These are phyloP conservation scores for Aureobasidium sp. DNA, from an alignment of 2,329 filamentous ascomycete species.

Conservation along the genomic window DNA sequence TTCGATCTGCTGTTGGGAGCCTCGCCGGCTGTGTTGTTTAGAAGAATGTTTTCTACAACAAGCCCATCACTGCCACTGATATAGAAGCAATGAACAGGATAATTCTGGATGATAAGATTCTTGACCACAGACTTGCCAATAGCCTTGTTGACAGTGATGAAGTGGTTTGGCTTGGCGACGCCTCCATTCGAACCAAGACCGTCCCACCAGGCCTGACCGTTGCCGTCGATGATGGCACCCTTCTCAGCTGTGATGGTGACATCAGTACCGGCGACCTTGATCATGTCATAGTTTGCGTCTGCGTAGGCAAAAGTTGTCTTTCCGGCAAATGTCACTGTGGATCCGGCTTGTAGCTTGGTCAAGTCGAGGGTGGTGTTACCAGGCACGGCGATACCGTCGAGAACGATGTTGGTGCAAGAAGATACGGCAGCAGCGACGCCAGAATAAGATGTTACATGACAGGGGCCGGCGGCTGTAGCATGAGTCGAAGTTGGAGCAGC, in stretches of 20 bases:
- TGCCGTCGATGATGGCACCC: constrained; percentile 34
- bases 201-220: constrained; percentile 40
- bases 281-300: constrained; percentile 34
- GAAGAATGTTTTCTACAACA: constrained; percentile 31
- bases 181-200: constrained; percentile 44
- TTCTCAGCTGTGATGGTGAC: constrained; percentile 34
- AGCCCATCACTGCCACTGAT: constrained; percentile 30
- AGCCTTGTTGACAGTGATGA: constrained; percentile 33
- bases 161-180: constrained; percentile 34
- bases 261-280: constrained; percentile 34
- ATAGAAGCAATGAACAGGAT: constrained; percentile 35
- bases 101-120: constrained; percentile 36
- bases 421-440: constrained; percentile 28
- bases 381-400: constrained; percentile 36
- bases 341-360: constrained; percentile 34
- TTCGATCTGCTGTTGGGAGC: constrained; percentile 29
- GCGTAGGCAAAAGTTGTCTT: constrained; percentile 36
- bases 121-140: constrained; percentile 33
- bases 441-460: constrained; percentile 11
- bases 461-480: background rate
- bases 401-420: constrained; percentile 37
- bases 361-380: constrained; percentile 36
- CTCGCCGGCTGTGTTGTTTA: constrained; percentile 36
- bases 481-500: background rate
- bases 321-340: constrained; percentile 37